These are phyloP conservation scores for Allium sativum DNA, from an alignment of 106 monocot species.

Conservation along the genomic window DNA sequence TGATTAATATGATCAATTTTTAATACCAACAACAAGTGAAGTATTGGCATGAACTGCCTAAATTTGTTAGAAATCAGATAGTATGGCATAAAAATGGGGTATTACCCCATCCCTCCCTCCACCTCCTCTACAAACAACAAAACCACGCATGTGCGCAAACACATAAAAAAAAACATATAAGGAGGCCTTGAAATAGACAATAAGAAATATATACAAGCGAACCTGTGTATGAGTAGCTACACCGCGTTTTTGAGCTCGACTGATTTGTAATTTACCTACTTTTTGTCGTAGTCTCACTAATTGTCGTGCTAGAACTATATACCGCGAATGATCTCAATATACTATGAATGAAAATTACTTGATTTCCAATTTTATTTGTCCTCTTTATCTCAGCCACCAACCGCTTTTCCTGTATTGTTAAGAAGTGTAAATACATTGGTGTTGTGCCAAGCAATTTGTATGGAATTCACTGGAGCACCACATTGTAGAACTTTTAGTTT, in stretches of 20 bases:
- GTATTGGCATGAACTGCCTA: conserved; percentile 78
- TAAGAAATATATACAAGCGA: background rate
- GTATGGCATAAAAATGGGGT: background rate
- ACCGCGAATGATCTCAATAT: background rate
- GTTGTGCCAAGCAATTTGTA: too few relatives aligned
- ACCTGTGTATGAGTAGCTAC: conserved; percentile 87
- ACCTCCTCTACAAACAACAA: too few relatives aligned
- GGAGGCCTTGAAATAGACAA: background rate
- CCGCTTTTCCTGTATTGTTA: conserved; percentile 16
- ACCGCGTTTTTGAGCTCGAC: conserved; percentile 77
- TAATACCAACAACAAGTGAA: conserved; percentile 65
- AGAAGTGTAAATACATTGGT: too few relatives aligned
- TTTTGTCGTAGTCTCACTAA: conserved; percentile 79
- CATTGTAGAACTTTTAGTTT: too few relatives aligned
- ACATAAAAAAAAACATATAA: too few relatives aligned
- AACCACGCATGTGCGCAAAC: too few relatives aligned
- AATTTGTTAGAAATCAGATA: conserved; percentile 1
- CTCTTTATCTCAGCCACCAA: conserved; percentile 16
- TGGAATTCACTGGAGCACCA: too few relatives aligned
- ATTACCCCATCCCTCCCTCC: too few relatives aligned
- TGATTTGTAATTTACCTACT: conserved; percentile 63
- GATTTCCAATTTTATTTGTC: conserved; percentile 17
- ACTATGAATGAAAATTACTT: conserved; percentile 2
- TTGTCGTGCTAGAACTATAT: conserved; percentile 65
- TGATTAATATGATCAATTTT: conserved; percentile 37